These are phyloP conservation scores for Claviceps sp. DNA, from an alignment of 2,329 filamentous ascomycete genomes.

Conservation along the genomic window DNA sequence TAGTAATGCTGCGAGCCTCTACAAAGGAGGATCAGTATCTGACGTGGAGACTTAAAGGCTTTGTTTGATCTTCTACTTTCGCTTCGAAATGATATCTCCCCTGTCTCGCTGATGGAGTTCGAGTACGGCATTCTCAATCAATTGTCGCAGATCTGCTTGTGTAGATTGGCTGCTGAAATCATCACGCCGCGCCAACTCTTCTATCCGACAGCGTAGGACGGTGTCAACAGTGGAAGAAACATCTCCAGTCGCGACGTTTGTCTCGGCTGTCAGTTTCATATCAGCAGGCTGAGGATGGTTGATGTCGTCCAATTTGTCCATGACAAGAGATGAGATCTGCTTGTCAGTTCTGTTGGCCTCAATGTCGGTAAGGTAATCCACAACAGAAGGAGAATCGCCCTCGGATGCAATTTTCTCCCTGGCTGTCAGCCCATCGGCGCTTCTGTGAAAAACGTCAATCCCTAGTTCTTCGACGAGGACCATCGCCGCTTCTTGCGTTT, in stretches of 20 bases:
- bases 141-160: conserved; percentile 61
- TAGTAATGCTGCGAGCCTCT: conserved; percentile 39
- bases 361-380: conserved; percentile 47
- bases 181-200: conserved; percentile 69
- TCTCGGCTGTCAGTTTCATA: conserved; percentile 63
- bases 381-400: conserved; percentile 63
- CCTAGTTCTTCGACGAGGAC: conserved; percentile 73
- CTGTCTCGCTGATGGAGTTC: conserved; percentile 51
- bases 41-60: conserved; percentile 43
- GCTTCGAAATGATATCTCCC: conserved; percentile 49
- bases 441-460: conserved; percentile 50
- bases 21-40: conserved; percentile 38
- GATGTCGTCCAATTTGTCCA: conserved; percentile 15
- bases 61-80: conserved; percentile 33
- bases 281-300: conserved; percentile 60
- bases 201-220: conserved; percentile 73
- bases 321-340: conserved; percentile 17
- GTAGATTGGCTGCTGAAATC: conserved; percentile 74
- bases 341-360: conserved; percentile 14
- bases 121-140: conserved; percentile 69
- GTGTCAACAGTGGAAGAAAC: conserved; percentile 56
- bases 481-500: conserved; percentile 65
- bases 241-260: conserved; percentile 50
- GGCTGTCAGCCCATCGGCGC: conserved; percentile 67
- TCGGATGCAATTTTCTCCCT: conserved; percentile 68